These are phyloP conservation scores for Gamsiella multidivaricata DNA, from an alignment of 192 early-diverging fungal genomes.

Conservation along the genomic window DNA sequence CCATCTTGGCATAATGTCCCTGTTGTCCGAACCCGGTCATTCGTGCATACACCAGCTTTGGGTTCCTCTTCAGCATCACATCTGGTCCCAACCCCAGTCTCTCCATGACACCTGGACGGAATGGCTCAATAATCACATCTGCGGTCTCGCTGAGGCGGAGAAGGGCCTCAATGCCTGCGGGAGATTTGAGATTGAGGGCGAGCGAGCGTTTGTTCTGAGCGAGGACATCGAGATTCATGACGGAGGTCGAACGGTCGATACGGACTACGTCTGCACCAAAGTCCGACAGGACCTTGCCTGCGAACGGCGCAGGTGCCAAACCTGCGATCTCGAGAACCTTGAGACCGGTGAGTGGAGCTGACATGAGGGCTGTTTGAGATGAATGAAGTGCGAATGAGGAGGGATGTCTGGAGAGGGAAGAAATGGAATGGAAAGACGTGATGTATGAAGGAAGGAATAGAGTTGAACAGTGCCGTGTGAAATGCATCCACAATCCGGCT, in stretches of 20 bases:
- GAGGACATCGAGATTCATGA: slow-evolving; percentile 58
- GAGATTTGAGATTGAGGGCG: slow-evolving; percentile 67
- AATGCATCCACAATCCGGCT: no score
- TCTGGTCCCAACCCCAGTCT: slow-evolving; percentile 71
- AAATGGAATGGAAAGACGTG: neutral
- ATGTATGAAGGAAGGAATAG: neutral
- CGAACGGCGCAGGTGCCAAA: slow-evolving; percentile 74
- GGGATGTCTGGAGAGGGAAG: neutral
- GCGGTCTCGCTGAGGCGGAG: slow-evolving; percentile 57
- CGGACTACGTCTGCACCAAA: slow-evolving; percentile 76
- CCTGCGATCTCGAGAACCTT: slow-evolving; percentile 76
- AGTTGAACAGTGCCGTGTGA: no score
- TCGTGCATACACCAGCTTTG: slow-evolving; percentile 67
- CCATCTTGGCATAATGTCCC: slow-evolving; percentile 61
- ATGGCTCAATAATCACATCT: slow-evolving; percentile 76
- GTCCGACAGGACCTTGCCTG: slow-evolving; percentile 74
- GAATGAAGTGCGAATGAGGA: neutral
- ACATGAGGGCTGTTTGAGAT: no score
- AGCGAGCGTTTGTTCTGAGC: slow-evolving; percentile 72
- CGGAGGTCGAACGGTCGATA: slow-evolving; percentile 60
- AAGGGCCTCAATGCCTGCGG: slow-evolving; percentile 57
- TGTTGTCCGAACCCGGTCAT: slow-evolving; percentile 78
- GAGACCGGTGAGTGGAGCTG: slow-evolving; percentile 56
- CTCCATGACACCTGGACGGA: slow-evolving; percentile 78
- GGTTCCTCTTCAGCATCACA: slow-evolving; percentile 63